Percentiles rank a stretch among this genome's conserved stretches.
Conservation (phyloP, 2,329 filamentous ascomycete genomes). For the Fusarium acutatum region DNA sequence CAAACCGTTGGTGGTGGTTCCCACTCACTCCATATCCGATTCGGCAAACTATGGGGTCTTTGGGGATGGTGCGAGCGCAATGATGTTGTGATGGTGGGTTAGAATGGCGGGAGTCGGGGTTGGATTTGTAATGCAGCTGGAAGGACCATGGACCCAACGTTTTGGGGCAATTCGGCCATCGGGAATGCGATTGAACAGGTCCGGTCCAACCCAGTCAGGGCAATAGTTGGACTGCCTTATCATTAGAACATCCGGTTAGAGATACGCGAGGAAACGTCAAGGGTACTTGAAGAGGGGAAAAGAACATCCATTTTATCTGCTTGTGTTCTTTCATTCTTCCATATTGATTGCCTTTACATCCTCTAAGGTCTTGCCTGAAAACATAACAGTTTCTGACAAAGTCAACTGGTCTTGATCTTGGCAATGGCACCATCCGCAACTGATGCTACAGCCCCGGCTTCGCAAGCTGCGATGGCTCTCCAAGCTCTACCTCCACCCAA, state of each 20-base stretch:
- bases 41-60: conserved; percentile 24
- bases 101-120: conserved; percentile 32
- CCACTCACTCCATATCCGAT: conserved; percentile 20
- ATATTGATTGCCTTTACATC: not conserved
- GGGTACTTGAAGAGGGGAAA: conserved; percentile 26
- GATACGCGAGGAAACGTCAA: conserved; percentile 4
- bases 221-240: conserved; percentile 6
- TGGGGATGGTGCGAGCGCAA: conserved; percentile 17
- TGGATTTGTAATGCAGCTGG: conserved; percentile 39
- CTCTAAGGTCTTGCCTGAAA: not conserved
- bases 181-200: conserved; percentile 19
- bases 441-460: conserved; percentile 4
- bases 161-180: conserved; percentile 30
- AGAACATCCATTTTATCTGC: not conserved
- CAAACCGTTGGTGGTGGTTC: not conserved
- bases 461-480: conserved; percentile 11
- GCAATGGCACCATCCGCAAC: conserved; percentile 36
- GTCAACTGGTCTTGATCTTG: not conserved
- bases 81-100: conserved; percentile 38
- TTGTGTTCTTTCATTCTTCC: conserved; percentile 1
- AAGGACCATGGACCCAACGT: conserved; percentile 8
- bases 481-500: conserved; percentile 57
- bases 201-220: conserved; percentile 2
- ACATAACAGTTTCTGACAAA: not conserved
- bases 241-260: conserved; percentile 1